A percentile compares a stretch with the other conserved stretches of the same genome.
Evolutionary conservation across 2,329 filamentous ascomycete genomes (phyloP).

Genomic region (Fusarium sp.): DNA sequence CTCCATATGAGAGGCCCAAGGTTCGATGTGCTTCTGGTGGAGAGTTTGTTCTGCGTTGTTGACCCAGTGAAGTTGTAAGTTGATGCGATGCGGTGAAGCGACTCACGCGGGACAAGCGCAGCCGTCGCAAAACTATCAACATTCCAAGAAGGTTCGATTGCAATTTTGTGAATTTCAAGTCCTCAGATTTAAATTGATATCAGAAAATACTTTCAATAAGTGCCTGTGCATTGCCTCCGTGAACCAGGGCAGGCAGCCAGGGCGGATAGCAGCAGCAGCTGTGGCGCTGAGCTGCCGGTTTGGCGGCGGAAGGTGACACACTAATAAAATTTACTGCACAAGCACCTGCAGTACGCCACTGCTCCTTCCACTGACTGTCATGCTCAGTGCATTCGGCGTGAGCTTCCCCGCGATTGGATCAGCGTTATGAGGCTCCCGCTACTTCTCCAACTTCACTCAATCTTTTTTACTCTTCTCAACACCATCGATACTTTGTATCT

Average conservation of each 20-base stretch:
- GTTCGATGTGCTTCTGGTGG: background rate
- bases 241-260: background rate
- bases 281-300: constrained; percentile 25
- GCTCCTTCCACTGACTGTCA: background rate
- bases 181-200: too few species aligned
- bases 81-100: constrained; percentile 19
- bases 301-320: constrained; percentile 8
- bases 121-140: background rate
- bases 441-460: constrained; percentile 27
- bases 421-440: constrained; percentile 8
- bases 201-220: too few species aligned
- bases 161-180: too few species aligned
- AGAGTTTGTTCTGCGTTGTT: background rate
- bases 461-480: constrained; percentile 21
- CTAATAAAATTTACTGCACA: constrained; percentile 9
- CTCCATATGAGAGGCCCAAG: background rate
- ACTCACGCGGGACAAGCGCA: background rate
- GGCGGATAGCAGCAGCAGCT: constrained; percentile 5
- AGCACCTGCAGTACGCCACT: background rate
- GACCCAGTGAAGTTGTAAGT: background rate
- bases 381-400: background rate
- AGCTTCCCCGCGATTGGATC: constrained; percentile 24
- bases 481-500: constrained; percentile 37
- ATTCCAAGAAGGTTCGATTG: too few species aligned
- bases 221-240: background rate